phyloP scores from a whole-genome alignment of 805 yeast genomes.

The Saturnispora kantuleensis region DNA sequence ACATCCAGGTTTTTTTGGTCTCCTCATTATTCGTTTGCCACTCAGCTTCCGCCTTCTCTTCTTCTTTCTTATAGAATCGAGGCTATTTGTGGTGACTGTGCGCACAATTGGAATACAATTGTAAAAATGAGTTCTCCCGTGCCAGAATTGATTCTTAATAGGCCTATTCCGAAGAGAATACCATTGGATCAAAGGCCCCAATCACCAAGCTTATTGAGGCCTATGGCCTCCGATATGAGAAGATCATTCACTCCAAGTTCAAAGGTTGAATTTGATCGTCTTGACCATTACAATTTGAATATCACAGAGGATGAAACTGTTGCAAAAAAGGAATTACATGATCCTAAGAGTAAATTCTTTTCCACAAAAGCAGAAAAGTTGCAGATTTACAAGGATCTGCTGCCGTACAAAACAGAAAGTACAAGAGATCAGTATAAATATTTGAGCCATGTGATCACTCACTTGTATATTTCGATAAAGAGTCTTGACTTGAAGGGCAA shows the following conservation, averaged over 20 bases:
- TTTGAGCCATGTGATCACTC: slow-evolving; percentile 68
- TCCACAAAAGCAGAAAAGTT: slow-evolving; percentile 18
- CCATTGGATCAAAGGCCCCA: neutral
- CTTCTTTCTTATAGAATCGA: neutral
- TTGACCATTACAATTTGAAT: slow-evolving; percentile 39
- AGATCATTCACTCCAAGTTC: slow-evolving; percentile 2
- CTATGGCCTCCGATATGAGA: slow-evolving; percentile 7
- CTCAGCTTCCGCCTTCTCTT: neutral
- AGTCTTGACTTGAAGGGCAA: slow-evolving; percentile 68
- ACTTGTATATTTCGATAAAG: slow-evolving; percentile 66
- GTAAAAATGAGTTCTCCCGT: slow-evolving; percentile 13
- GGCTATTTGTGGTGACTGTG: neutral
- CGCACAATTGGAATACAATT: neutral
- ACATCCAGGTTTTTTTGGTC: too few relatives aligned
- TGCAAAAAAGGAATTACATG: slow-evolving; percentile 17
- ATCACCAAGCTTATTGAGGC: slow-evolving; percentile 2
- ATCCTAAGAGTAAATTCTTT: slow-evolving; percentile 18
- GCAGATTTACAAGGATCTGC: slow-evolving; percentile 15
- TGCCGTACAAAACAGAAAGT: slow-evolving; percentile 71
- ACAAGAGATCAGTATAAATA: slow-evolving; percentile 62
- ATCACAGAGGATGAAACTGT: slow-evolving; percentile 41
- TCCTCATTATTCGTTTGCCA: neutral
- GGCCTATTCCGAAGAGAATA: slow-evolving; percentile 7
- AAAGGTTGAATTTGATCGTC: slow-evolving; percentile 16
- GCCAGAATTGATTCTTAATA: slow-evolving; percentile 8